phyloP scores from a whole-genome alignment of 148 eudicot species.

The Chenopodium quinoa region DNA sequence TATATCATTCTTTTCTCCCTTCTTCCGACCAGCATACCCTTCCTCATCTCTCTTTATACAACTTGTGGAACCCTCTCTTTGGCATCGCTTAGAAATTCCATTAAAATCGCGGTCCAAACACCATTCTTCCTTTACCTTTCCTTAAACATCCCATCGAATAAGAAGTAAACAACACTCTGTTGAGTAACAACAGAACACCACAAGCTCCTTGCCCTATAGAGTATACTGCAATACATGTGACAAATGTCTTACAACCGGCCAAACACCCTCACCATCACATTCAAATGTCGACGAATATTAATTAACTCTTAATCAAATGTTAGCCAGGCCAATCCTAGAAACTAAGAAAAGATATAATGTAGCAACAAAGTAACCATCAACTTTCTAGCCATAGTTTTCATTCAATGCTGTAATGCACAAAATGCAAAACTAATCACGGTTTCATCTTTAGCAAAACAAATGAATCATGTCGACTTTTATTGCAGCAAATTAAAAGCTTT shows the following conservation, averaged over 20 bases:
- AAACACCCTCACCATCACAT: background rate
- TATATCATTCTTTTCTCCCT: background rate
- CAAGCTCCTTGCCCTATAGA: constrained; percentile 7
- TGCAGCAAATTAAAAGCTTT: constrained; percentile 20
- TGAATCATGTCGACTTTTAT: constrained; percentile 17
- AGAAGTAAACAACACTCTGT: background rate
- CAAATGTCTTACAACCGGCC: constrained; percentile 13
- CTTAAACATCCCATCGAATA: background rate
- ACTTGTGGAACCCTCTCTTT: constrained; percentile 23
- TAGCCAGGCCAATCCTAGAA: constrained; percentile 8
- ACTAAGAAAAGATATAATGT: background rate
- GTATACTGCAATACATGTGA: constrained; percentile 4
- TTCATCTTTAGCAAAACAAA: constrained; percentile 20
- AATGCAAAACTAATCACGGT: constrained; percentile 13
- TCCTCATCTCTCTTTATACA: background rate
- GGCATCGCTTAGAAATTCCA: background rate
- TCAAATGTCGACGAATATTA: background rate
- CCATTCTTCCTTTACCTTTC: constrained; percentile 16
- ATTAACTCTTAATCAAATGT: constrained; percentile 10
- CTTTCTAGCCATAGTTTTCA: constrained; percentile 25
- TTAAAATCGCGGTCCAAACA: background rate
- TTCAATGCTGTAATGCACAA: constrained; percentile 22
- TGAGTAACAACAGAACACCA: constrained; percentile 10
- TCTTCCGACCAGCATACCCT: constrained; percentile 12
- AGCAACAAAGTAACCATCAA: constrained; percentile 10